Percentiles rank a stretch among this genome's conserved stretches.
Evolutionary conservation across 176 grass and related monocot species (phyloP).

Genomic region (Luzula sylvatica): DNA sequence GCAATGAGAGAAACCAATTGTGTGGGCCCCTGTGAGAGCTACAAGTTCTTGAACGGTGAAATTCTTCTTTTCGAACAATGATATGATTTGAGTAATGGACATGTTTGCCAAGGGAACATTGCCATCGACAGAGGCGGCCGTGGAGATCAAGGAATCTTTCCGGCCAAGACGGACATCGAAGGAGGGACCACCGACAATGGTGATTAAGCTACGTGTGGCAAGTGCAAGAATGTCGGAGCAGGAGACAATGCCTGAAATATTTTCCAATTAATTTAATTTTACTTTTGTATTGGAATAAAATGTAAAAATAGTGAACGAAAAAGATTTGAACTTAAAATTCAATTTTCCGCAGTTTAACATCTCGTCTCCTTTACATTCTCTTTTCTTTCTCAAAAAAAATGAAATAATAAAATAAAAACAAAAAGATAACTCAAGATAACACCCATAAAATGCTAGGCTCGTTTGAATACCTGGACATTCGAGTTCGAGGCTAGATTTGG

Average conservation of each 20-base stretch:
- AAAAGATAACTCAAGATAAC: no score
- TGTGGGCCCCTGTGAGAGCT: conserved; percentile 24
- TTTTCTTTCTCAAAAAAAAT: no score
- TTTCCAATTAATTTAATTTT: not conserved
- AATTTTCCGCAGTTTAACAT: no score
- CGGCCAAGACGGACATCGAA: conserved; percentile 56
- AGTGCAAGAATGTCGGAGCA: conserved; percentile 79
- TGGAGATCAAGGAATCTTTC: conserved; percentile 53
- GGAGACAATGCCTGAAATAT: conserved; percentile 39
- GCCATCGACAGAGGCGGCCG: conserved; percentile 23
- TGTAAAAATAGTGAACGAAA: no score
- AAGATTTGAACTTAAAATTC: no score
- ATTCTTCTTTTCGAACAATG: conserved; percentile 10
- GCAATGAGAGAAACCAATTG: conserved; percentile 27
- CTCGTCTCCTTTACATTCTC: no score
- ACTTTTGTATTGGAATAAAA: no score
- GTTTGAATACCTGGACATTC: conserved; percentile 53
- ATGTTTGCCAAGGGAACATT: conserved; percentile 22
- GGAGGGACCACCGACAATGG: conserved; percentile 61
- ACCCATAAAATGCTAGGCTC: no score
- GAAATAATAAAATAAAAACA: no score
- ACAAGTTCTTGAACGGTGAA: conserved; percentile 23
- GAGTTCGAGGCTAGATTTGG: conserved; percentile 68
- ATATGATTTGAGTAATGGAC: conserved; percentile 10
- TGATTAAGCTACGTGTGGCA: conserved; percentile 48